phyloP scores from a whole-genome alignment of 75 land plant genomes.

The Cupressus sempervirens region DNA sequence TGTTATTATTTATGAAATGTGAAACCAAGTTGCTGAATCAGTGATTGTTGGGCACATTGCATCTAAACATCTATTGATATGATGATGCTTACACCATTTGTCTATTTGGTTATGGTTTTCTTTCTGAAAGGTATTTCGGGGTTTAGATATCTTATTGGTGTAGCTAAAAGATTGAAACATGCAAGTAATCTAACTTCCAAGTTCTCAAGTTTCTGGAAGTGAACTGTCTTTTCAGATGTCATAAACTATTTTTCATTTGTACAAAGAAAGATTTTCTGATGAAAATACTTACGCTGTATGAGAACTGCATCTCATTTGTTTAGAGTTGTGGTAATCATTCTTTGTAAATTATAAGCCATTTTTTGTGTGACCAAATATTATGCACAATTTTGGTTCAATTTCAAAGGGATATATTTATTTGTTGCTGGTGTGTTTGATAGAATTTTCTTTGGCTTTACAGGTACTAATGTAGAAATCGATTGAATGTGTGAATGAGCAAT shows the following conservation, averaged over 20 bases:
- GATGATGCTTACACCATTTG: too few species aligned
- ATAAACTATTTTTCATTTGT: not conserved
- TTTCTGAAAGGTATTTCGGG: not conserved
- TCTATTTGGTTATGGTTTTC: not conserved
- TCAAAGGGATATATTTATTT: not conserved
- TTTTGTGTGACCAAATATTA: not conserved
- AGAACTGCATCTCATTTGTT: not conserved
- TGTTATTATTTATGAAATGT: too few species aligned
- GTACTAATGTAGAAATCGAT: constrained; percentile 82
- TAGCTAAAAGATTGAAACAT: not conserved
- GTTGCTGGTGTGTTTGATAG: not conserved
- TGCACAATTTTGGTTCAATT: not conserved
- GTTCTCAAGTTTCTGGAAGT: not conserved
- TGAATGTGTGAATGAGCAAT: constrained; percentile 74
- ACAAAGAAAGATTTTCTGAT: not conserved
- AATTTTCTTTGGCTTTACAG: constrained; percentile 17
- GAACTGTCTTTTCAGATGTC: not conserved
- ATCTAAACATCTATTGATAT: too few species aligned
- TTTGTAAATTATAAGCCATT: not conserved
- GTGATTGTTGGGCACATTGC: too few species aligned
- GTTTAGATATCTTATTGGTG: not conserved
- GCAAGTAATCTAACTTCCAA: not conserved
- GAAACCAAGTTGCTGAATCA: too few species aligned
- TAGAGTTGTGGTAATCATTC: not conserved
- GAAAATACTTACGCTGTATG: not conserved